Conservation (phyloP, 257 asterid species). For the Solanum bulbocastanum region DNA sequence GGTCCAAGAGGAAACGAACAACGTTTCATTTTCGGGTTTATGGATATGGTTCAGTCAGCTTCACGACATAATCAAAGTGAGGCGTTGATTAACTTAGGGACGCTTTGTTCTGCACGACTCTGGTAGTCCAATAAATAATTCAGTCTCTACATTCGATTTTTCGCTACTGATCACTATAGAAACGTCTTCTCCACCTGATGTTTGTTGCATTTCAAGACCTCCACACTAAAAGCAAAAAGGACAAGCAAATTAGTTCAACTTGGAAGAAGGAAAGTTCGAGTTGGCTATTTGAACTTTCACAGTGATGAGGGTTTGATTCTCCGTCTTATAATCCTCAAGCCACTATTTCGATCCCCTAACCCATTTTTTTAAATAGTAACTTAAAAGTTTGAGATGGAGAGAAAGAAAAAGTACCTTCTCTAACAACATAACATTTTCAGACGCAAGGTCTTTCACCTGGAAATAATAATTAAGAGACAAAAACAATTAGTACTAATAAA, state of each 20-base stretch:
- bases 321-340: neutral
- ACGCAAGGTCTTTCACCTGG: constrained; percentile 65
- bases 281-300: neutral
- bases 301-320: neutral
- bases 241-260: neutral
- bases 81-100: neutral
- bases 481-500: neutral
- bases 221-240: constrained; percentile 24
- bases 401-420: constrained; percentile 45
- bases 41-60: neutral
- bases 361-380: neutral
- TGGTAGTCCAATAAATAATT: constrained; percentile 67
- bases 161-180: constrained; percentile 39
- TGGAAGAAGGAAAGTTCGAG: no score
- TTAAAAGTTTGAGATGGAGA: neutral
- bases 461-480: neutral
- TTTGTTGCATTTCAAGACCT: constrained; percentile 15
- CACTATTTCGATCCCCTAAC: no score
- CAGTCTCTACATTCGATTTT: constrained; percentile 75
- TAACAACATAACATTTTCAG: constrained; percentile 56
- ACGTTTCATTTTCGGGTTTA: neutral
- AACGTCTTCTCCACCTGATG: constrained; percentile 5
- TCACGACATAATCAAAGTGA: neutral
- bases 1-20: neutral
- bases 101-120: constrained; percentile 33